Base-by-base conservation (phyloP, 805 yeast species). In the Gaillardinia entomophila region DNA sequence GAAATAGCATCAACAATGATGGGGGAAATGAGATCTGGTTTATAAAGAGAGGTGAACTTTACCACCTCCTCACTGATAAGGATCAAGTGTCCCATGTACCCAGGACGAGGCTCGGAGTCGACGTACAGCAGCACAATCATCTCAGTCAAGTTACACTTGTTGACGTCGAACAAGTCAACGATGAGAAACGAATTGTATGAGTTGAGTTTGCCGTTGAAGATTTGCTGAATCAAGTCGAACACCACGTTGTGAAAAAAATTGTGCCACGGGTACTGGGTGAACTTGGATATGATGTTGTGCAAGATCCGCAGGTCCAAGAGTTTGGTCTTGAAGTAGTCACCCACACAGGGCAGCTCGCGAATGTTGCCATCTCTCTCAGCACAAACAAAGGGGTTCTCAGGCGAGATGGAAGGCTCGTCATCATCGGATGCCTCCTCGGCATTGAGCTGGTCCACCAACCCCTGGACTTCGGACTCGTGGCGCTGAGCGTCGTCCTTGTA, bases 51-150 rank as follows among this genome's bases (percentile, higher is more conserved):
- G 3, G 75, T 67, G 55, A 92, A 92, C 54, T 92, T 92, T 30
- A 88, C 96, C 28, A 92, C 88, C 55, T 92, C 98, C 55, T 92
- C 98, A 32, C 96, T 88, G 35, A 92, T 86, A 32, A 92, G 65
- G 5, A 95, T 87, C 42, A 92, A 62, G 55, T 92, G 98, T n/a
- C 98, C 98, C 87, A 89, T 88, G 53, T 87, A 92, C 0, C 98
- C 98, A 25, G 89, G 74, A 34, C 94, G 71, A 26, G 84, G 73
- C 4, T 77, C 76, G 8, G 31, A 26, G 12, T 68, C 66, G 36
- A 62, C 62, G 53, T 84, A 63, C 66, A 50, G 37, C 8, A 75
- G 18, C 5, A 55, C 53, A 12, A 61, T 60, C 13, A 58, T 30
- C 7, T 48, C 43, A 7, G 61, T 47, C 33, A 61, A 51, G 79